Evolutionary conservation across 495 filamentous ascomycete species (phyloP), one percentile per base, ranked within the genome.

Genomic region (Diplogelasinospora grovesii): DNA sequence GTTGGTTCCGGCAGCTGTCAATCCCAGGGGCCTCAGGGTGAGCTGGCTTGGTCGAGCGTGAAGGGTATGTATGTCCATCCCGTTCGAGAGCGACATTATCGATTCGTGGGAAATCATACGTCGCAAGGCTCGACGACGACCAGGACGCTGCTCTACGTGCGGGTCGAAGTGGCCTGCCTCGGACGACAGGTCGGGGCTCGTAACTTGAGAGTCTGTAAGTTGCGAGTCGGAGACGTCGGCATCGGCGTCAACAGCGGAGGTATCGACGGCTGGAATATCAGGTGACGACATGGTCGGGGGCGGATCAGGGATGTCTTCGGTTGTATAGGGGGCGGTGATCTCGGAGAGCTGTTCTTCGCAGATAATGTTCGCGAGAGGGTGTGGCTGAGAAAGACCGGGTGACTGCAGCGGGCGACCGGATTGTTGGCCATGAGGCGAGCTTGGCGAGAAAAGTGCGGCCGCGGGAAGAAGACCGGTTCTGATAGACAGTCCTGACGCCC

Each of bases 1-100:
- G 8, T 62, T 60, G 0, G 63, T 69, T 5, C 69, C 59, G 3
- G 69, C 60, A 8, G 61, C 52, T 2, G 60, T 66, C 5, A 65
- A 50, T 14, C 71, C 69, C 5, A 70, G 57, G 5, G 59, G 67
- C 5, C 62, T 45, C 5, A 77, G 63, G 0, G 64, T 62, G 9
- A 75, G 59, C 37, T 77, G 74, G 18, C 69, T 73, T 8, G 74
- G 72, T 3, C 72, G 56, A 0, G 60, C 64, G 41, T 68, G 67
- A 15, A 77, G 60, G 1, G 72, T 76, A 49, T 75, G 74, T 13
- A 76, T 75, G 49, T 76, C 72, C 36, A 76, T 61, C 0, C 68
- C 68, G 30, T 73, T 73, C 7, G 69, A 64, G 1, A 75, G 57
- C 0, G 72, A 76, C 43, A 75, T 63, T 43, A 77, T 70, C 25